A percentile compares a stretch with the other conserved stretches of the same genome.
Conservation (phyloP, 805 yeast species). For the Metschnikowia santaceciliae region DNA sequence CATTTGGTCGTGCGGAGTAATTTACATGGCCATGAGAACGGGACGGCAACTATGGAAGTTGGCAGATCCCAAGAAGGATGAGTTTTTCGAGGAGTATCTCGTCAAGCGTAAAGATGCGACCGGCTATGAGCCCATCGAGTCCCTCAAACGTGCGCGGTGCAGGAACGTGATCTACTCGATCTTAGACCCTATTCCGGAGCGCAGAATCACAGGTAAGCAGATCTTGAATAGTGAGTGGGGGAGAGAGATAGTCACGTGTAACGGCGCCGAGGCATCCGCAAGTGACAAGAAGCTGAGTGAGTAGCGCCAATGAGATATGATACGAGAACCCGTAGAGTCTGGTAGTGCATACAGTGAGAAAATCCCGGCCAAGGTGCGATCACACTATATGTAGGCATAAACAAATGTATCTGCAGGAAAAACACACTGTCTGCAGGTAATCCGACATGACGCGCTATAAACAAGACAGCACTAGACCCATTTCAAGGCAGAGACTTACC, state of each 20-base stretch:
- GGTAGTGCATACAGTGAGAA: too few species aligned
- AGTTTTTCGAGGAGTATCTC: constrained; percentile 70
- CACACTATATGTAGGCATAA: background rate
- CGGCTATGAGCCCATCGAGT: constrained; percentile 91
- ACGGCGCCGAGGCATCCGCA: constrained; percentile 47
- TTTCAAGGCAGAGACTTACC: too few species aligned
- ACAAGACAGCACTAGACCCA: too few species aligned
- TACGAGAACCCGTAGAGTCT: background rate
- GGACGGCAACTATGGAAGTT: constrained; percentile 91
- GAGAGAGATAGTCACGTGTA: constrained; percentile 77
- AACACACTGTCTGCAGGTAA: too few species aligned
- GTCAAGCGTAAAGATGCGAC: constrained; percentile 73
- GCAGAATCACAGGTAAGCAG: constrained; percentile 86
- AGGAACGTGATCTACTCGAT: constrained; percentile 91
- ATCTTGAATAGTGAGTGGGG: constrained; percentile 95
- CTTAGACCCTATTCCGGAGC: constrained; percentile 82
- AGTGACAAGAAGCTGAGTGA: background rate
- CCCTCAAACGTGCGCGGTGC: constrained; percentile 79
- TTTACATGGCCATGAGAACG: constrained; percentile 90
- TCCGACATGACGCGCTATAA: too few species aligned
- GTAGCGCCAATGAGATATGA: constrained; percentile 2
- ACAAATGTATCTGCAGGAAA: too few species aligned
- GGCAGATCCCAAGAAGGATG: constrained; percentile 73
- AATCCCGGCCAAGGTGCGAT: too few species aligned
- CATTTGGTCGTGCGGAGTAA: constrained; percentile 91